Evolutionary conservation across 345 rosid genomes (phyloP).

Genomic region (Lepidium didymum): DNA sequence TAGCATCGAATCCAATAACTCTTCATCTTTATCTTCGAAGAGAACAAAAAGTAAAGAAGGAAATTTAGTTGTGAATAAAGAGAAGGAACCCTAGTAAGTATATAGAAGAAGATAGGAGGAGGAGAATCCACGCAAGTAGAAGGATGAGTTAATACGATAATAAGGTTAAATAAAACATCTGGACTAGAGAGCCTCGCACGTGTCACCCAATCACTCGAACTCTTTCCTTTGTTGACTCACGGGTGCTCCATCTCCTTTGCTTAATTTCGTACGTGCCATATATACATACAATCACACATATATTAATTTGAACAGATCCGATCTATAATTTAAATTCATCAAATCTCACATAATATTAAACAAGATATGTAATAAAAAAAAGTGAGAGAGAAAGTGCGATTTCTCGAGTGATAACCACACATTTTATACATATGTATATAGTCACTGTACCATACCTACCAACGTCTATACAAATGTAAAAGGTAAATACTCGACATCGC

Average conservation of each 20-base stretch:
- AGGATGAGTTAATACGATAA: background rate
- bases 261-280: slow-evolving; percentile 13
- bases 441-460: slow-evolving; percentile 21
- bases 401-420: too few relatives aligned
- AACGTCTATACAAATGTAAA: background rate
- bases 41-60: too few relatives aligned
- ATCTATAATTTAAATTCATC: too few relatives aligned
- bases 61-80: background rate
- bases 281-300: background rate
- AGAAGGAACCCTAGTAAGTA: slow-evolving; percentile 16
- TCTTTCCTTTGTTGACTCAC: slow-evolving; percentile 19
- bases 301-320: too few relatives aligned
- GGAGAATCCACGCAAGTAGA: slow-evolving; percentile 19
- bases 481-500: background rate
- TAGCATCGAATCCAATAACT: slow-evolving; percentile 30
- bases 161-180: slow-evolving; percentile 15
- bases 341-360: too few relatives aligned
- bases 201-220: slow-evolving; percentile 21
- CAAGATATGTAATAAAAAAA: too few relatives aligned
- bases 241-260: slow-evolving; percentile 20
- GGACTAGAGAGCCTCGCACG: slow-evolving; percentile 28
- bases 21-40: slow-evolving; percentile 12
- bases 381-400: too few relatives aligned
- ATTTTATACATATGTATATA: background rate
- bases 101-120: slow-evolving; percentile 24